Base-by-base conservation (phyloP, 805 yeast genomes). In the Nakazawaea wickerhamii region DNA sequence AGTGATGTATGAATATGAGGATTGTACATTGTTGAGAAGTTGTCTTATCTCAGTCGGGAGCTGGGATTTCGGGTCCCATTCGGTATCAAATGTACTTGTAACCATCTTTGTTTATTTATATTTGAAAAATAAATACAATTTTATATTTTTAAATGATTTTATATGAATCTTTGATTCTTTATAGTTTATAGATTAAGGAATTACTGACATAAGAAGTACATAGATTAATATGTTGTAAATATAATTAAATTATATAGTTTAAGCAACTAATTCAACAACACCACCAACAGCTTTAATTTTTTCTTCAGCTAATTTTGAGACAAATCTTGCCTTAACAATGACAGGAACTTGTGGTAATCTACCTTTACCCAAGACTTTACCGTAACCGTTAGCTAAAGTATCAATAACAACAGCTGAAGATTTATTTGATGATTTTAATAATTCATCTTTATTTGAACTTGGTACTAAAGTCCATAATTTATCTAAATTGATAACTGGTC, bases 281-380 rank as follows among this genome's bases (percentile, higher is more conserved):
- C 99, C 99, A 79, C 99, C 99, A 70, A 84, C 99, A 70, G 95
- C 98, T 82, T 86, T 88, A 81, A 93, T 93, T 83, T 91, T 93
- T 81, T 93, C 90, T 84, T 93, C 99, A 70, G 99, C 99, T 70
- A 89, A 84, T 78, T 90, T 84, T 64, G 97, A 89, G 64, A 93
- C 99, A 70, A 84, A 93, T 85, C 99, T 91, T 61, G 99, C 99
- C 79, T 87, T 91, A 71, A 93, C 98, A 63, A 93, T 89, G 71
- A 93, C 95, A 70, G 99, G 99, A 62, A 90, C 97, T 60, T 84
- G 66, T 74, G 99, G 99, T 66, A 93, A 78, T 73, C 85, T 81
- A 74, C 99, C 99, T 81, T 93, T 93, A 76, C 97, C 99, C 68
- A 93, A 86, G 67, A 93, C 96, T 81, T 93, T 93, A 77, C 97